Evolutionary conservation across 352 stramenopile species (phyloP).

Genomic region (Phytophthora idaei): DNA sequence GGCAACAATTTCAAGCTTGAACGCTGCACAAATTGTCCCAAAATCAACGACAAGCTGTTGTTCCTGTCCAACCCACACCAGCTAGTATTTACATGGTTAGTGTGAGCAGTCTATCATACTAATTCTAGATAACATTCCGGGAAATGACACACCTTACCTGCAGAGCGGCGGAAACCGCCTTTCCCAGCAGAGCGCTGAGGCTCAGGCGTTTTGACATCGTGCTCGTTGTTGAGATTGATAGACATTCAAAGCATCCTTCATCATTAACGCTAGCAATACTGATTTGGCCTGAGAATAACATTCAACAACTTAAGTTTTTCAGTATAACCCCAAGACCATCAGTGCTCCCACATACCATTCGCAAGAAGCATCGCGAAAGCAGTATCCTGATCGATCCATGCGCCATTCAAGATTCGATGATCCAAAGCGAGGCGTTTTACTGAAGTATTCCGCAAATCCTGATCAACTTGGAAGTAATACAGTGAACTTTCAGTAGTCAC

Average conservation of each 20-base stretch:
- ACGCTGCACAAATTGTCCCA: constrained; percentile 9
- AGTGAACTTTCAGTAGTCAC: constrained; percentile 7
- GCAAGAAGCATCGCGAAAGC: constrained; percentile 37
- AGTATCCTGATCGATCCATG: constrained; percentile 23
- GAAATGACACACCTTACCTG: constrained; percentile 11
- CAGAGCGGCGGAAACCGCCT: constrained; percentile 14
- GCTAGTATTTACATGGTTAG: constrained; percentile 13
- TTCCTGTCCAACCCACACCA: constrained; percentile 27
- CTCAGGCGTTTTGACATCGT: constrained; percentile 30
- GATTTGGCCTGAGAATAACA: constrained; percentile 32
- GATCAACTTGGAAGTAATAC: constrained; percentile 17
- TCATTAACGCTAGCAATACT: constrained; percentile 12
- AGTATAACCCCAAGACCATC: background rate
- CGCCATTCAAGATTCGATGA: constrained; percentile 16
- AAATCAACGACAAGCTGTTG: constrained; percentile 22
- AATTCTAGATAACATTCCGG: background rate
- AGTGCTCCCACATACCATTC: constrained; percentile 26
- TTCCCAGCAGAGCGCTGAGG: constrained; percentile 28
- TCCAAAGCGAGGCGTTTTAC: constrained; percentile 20
- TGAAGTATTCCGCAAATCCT: constrained; percentile 10
- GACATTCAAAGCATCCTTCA: constrained; percentile 7
- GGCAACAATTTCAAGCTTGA: constrained; percentile 23
- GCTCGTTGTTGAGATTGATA: constrained; percentile 20
- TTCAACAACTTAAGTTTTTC: constrained; percentile 2
- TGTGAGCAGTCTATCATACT: background rate